These are phyloP conservation scores for Jatropha curcas DNA, from an alignment of 345 rosid genomes.

Conservation along the genomic window DNA sequence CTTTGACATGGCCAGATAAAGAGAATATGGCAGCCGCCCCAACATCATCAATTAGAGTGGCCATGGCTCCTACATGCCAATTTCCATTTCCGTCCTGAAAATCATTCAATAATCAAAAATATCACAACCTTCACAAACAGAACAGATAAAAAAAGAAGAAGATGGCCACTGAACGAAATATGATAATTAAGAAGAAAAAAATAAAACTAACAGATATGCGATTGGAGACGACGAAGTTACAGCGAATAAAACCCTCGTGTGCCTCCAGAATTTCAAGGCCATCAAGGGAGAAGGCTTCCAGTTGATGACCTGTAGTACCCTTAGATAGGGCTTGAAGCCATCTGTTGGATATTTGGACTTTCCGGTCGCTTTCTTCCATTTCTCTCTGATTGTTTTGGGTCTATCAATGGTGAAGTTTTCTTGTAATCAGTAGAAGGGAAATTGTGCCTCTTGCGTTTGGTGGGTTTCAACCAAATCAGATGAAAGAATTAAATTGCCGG, in stretches of 20 bases:
- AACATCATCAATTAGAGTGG: constrained; percentile 48
- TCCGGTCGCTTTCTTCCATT: constrained; percentile 16
- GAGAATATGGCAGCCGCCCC: constrained; percentile 48
- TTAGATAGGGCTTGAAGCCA: constrained; percentile 23
- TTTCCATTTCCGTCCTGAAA: constrained; percentile 41
- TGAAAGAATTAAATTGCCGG: too few relatives aligned
- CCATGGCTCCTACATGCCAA: constrained; percentile 59
- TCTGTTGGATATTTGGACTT: constrained; percentile 7
- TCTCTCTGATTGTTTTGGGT: not conserved
- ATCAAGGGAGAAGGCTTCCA: constrained; percentile 18
- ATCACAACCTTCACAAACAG: not conserved
- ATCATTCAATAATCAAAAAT: not conserved
- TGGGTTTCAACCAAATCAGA: too few relatives aligned
- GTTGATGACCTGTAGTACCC: not conserved
- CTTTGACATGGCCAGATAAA: constrained; percentile 26
- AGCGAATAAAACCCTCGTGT: constrained; percentile 32
- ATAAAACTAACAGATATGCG: constrained; percentile 27
- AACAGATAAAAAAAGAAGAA: not conserved
- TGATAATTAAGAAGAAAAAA: not conserved
- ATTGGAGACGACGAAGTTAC: constrained; percentile 37
- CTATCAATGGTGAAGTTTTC: not conserved
- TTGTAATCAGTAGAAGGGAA: too few relatives aligned
- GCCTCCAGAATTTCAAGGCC: constrained; percentile 31
- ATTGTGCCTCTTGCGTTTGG: too few relatives aligned
- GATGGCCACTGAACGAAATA: too few relatives aligned